Evolutionary conservation across 2,329 filamentous ascomycete genomes (phyloP).

Genomic region (Penicillium capsulatum): DNA sequence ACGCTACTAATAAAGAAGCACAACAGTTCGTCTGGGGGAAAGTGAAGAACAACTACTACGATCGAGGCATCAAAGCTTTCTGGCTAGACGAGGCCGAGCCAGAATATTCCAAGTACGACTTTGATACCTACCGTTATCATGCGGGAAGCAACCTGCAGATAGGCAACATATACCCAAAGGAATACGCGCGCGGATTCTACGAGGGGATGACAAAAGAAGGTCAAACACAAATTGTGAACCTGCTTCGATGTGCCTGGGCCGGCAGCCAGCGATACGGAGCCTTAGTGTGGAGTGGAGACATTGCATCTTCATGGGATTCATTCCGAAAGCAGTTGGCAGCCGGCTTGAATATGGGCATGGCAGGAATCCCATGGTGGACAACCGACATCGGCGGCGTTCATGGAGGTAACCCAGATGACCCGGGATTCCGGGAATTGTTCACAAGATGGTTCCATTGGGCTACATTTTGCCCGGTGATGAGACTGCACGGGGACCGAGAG

Average conservation of each 20-base stretch:
- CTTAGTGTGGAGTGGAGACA: constrained; percentile 64
- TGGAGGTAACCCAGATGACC: constrained; percentile 56
- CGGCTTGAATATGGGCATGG: constrained; percentile 62
- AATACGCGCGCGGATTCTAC: constrained; percentile 58
- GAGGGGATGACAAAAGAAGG: constrained; percentile 54
- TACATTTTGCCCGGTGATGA: constrained; percentile 63
- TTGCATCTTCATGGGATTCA: constrained; percentile 59
- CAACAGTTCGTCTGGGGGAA: constrained; percentile 58
- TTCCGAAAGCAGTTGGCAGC: constrained; percentile 59
- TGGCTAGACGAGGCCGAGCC: constrained; percentile 69
- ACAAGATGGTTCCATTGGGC: constrained; percentile 68
- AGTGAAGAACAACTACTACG: constrained; percentile 58
- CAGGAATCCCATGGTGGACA: constrained; percentile 65
- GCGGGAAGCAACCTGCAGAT: constrained; percentile 52
- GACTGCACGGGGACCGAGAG: constrained; percentile 63
- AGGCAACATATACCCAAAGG: constrained; percentile 58
- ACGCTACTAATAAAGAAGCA: constrained; percentile 59
- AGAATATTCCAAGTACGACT: constrained; percentile 62
- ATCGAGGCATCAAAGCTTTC: constrained; percentile 60
- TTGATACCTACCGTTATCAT: constrained; percentile 62
- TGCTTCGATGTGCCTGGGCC: constrained; percentile 56
- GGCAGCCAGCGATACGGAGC: constrained; percentile 61
- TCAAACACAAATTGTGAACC: constrained; percentile 56
- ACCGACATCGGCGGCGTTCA: constrained; percentile 69
- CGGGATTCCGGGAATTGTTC: constrained; percentile 59